Evolutionary conservation across 495 filamentous ascomycete species (phyloP).

Genomic region (Penicillium silybi): DNA sequence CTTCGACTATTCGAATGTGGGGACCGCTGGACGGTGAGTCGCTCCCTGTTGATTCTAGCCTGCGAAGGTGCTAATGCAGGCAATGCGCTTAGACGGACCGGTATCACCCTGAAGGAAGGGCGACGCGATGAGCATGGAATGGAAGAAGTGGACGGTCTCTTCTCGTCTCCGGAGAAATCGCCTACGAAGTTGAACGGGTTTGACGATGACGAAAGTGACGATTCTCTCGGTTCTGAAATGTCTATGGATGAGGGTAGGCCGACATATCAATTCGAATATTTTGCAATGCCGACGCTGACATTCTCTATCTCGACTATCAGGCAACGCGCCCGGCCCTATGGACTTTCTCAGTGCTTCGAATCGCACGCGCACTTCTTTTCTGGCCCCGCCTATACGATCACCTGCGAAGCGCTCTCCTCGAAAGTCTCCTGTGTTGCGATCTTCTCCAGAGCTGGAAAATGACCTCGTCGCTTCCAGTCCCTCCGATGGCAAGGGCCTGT

Average conservation of each 20-base stretch:
- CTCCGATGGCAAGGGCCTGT: constrained; percentile 31
- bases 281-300: constrained; percentile 7
- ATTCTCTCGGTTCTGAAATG: constrained; percentile 43
- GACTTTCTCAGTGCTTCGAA: constrained; percentile 38
- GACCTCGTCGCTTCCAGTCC: constrained; percentile 35
- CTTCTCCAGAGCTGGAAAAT: constrained; percentile 35
- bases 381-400: constrained; percentile 38
- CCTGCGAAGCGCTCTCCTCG: constrained; percentile 46
- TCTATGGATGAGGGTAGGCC: constrained; percentile 45
- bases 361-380: constrained; percentile 26
- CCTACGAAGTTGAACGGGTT: constrained; percentile 39
- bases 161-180: constrained; percentile 78
- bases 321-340: constrained; percentile 39
- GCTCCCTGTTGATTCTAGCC: neutral
- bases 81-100: constrained; percentile 62
- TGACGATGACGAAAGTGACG: constrained; percentile 22
- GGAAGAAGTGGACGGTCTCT: constrained; percentile 77
- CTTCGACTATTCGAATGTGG: constrained; percentile 60
- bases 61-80: constrained; percentile 9
- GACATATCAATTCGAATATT: neutral
- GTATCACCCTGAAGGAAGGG: constrained; percentile 76
- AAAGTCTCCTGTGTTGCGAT: constrained; percentile 39
- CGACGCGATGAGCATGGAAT: constrained; percentile 88
- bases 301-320: constrained; percentile 14
- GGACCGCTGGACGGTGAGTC: constrained; percentile 59